Base-by-base conservation (phyloP, 2,329 filamentous ascomycete species). In the Pseudopithomyces maydicus region DNA sequence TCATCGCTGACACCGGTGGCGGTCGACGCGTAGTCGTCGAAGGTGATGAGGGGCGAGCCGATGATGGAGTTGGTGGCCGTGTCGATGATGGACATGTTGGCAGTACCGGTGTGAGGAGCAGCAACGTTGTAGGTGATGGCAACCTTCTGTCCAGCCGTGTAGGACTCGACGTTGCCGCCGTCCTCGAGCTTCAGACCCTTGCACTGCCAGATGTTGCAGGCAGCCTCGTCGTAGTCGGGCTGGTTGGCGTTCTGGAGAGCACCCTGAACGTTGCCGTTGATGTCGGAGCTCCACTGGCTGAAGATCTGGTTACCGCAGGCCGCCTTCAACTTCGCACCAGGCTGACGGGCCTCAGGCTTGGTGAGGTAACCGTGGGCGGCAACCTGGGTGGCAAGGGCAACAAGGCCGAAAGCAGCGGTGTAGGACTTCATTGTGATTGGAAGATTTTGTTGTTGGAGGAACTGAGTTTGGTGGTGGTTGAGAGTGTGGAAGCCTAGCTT, bases 21-120 rank as follows among this genome's bases (percentile, higher is more conserved):
- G 57, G 77, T 81, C 55, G 82, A 76, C 26, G 84, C 85, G 65
- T 87, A 88, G 63, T 75, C 76, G 63, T 80, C 77, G 73, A 84
- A 88, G 61, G 77, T 78, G 58, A 82, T 84, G 61, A 88, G 76
- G 14, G 81, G 80, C 46, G 73, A 57, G 33, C 84, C 84, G 23
- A 88, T 78, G 57, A 85, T 71, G 23, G 70, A 76, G 75, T 86
- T 82, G 62, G 79, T 80, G 36, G 77, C 74, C 11, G 81, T 82
- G 65, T 83, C 78, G 63, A 88, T 80, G 48, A 88, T 79, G 17
- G 82, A 85, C 38, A 88, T 83, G 70, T 88, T 88, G 64, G 83
- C 83, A 12, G 72, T 70, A 56, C 84, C 84, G 14, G 80, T 81
- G 74, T 86, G 84, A 22, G 82, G 83, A 39, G 81, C 82, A 38